Percentiles rank a stretch among this genome's conserved stretches.
Conservation (phyloP, 2,329 filamentous ascomycete species). For the Ophiocordyceps sinensis region DNA sequence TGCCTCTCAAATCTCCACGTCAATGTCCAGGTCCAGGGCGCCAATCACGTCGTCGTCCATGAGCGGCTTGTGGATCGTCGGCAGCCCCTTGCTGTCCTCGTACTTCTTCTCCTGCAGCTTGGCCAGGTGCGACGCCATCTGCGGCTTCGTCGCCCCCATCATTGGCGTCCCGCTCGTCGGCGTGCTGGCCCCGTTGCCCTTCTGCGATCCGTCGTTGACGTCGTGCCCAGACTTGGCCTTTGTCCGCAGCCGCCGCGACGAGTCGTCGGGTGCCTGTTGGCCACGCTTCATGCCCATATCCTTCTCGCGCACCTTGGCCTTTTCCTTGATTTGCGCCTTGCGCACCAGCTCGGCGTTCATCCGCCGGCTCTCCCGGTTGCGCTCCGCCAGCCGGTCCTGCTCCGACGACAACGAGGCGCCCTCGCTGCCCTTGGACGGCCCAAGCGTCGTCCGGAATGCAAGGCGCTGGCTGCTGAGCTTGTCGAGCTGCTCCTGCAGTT, state of each 20-base stretch:
- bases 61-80: conserved; percentile 62
- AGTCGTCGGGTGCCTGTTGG: conserved; percentile 44
- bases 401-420: conserved; percentile 38
- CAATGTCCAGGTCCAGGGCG: conserved; percentile 76
- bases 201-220: conserved; percentile 34
- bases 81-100: conserved; percentile 43
- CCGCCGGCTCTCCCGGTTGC: conserved; percentile 75
- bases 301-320: conserved; percentile 44
- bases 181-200: conserved; percentile 33
- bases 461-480: conserved; percentile 53
- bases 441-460: conserved; percentile 55
- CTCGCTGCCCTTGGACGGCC: conserved; percentile 35
- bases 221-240: conserved; percentile 55
- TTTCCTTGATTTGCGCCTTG: conserved; percentile 75
- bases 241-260: conserved; percentile 48
- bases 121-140: conserved; percentile 34
- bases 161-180: conserved; percentile 40
- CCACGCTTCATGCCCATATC: conserved; percentile 48
- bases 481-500: conserved; percentile 46
- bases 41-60: conserved; percentile 91
- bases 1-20: conserved; percentile 60
- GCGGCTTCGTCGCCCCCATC: conserved; percentile 24
- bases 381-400: conserved; percentile 67
- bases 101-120: conserved; percentile 39
- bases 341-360: conserved; percentile 83